These are phyloP conservation scores for Gossypium bickii DNA, from an alignment of 345 rosid genomes.

Conservation along the genomic window DNA sequence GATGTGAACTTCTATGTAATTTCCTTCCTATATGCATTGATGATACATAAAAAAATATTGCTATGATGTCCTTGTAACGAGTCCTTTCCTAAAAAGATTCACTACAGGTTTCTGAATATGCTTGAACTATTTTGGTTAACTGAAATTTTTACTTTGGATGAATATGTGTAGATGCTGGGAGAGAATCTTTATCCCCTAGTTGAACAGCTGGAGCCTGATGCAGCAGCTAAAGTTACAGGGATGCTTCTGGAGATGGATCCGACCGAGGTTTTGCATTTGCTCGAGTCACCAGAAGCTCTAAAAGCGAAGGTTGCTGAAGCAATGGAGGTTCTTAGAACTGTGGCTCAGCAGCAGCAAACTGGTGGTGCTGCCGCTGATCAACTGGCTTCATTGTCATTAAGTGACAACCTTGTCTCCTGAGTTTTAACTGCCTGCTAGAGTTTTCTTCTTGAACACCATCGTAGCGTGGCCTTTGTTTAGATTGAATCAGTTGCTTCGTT, in stretches of 20 bases:
- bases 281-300: slow-evolving; percentile 91
- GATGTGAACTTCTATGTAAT: background rate
- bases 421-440: background rate
- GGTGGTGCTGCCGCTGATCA: slow-evolving; percentile 61
- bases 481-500: background rate
- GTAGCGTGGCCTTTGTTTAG: background rate
- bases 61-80: background rate
- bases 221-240: slow-evolving; percentile 92
- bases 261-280: slow-evolving; percentile 87
- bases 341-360: slow-evolving; percentile 59
- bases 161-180: slow-evolving; percentile 67
- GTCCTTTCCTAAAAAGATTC: background rate
- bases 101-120: background rate
- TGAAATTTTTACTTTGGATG: background rate
- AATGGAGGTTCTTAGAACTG: slow-evolving; percentile 89
- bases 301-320: slow-evolving; percentile 90
- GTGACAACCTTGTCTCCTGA: slow-evolving; percentile 56
- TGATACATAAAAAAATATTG: background rate
- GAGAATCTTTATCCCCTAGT: slow-evolving; percentile 93
- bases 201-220: slow-evolving; percentile 81
- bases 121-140: background rate
- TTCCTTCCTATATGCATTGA: background rate
- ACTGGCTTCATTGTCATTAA: slow-evolving; percentile 66
- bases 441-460: background rate
- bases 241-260: slow-evolving; percentile 99